Percentiles rank a stretch among this genome's conserved stretches.
phyloP scores from a whole-genome alignment of 192 early-diverging fungal species.

The Glomus cerebriforme region DNA sequence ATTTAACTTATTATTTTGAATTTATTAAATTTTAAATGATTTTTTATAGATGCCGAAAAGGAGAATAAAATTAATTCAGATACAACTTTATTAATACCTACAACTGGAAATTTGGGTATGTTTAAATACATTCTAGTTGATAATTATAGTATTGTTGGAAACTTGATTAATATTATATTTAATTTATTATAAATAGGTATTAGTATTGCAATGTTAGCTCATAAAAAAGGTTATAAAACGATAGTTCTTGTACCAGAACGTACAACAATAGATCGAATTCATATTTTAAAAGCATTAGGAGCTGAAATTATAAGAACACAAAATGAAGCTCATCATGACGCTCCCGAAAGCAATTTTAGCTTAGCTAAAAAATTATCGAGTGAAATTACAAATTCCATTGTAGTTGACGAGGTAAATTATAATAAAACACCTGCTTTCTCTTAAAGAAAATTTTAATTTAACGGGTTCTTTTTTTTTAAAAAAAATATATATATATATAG shows the following conservation, averaged over 20 bases:
- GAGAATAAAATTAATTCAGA: constrained; percentile 37
- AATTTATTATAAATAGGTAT: constrained; percentile 44
- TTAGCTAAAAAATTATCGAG: constrained; percentile 59
- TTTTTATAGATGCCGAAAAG: constrained; percentile 14
- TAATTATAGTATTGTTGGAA: too few relatives aligned
- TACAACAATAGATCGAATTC: constrained; percentile 68
- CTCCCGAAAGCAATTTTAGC: constrained; percentile 64
- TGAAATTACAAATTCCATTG: constrained; percentile 52
- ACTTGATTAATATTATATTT: neutral
- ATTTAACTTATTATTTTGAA: neutral
- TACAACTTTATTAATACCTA: constrained; percentile 65
- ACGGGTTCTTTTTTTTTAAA: neutral
- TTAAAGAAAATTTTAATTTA: constrained; percentile 1
- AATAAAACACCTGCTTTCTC: neutral
- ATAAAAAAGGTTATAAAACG: constrained; percentile 46
- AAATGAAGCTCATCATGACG: constrained; percentile 64
- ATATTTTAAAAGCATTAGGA: constrained; percentile 63
- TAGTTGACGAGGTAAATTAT: constrained; percentile 63
- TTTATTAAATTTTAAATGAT: neutral
- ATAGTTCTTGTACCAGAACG: constrained; percentile 70
- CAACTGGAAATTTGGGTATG: constrained; percentile 62
- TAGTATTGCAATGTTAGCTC: constrained; percentile 60
- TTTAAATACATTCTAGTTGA: too few relatives aligned
- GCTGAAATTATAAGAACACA: constrained; percentile 73
- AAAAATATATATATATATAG: constrained; percentile 18